A percentile compares a stretch with the other conserved stretches of the same genome.
phyloP scores from a whole-genome alignment of 2,329 filamentous ascomycete genomes.

The Penicillium janthinellum region DNA sequence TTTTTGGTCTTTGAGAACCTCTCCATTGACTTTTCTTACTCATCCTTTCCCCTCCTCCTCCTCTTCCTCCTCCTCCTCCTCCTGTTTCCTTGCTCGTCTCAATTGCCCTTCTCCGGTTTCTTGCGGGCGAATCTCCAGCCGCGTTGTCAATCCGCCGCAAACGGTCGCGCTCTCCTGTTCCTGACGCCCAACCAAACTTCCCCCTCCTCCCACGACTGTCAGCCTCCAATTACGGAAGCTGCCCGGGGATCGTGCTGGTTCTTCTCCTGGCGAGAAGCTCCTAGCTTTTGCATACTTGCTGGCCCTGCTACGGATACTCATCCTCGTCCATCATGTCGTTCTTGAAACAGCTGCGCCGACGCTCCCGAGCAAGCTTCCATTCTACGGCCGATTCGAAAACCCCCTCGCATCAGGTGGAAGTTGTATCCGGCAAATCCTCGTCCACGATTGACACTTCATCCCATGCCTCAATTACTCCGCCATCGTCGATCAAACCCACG shows the following conservation, averaged over 20 bases:
- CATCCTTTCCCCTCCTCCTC: not conserved
- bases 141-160: constrained; percentile 35
- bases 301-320: not conserved
- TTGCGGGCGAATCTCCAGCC: constrained; percentile 19
- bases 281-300: constrained; percentile 7
- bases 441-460: constrained; percentile 61
- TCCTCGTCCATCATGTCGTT: constrained; percentile 55
- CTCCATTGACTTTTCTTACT: constrained; percentile 11
- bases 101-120: constrained; percentile 7
- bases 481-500: constrained; percentile 68
- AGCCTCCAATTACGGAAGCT: constrained; percentile 14
- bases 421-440: constrained; percentile 64
- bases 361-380: constrained; percentile 73
- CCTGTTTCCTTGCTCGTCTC: constrained; percentile 2
- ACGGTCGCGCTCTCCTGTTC: constrained; percentile 34
- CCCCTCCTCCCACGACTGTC: not conserved
- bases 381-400: constrained; percentile 51
- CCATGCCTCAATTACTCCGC: constrained; percentile 70
- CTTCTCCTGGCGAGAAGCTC: constrained; percentile 17
- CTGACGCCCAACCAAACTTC: constrained; percentile 9
- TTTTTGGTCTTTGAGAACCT: not conserved
- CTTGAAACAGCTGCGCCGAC: constrained; percentile 74
- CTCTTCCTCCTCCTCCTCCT: not conserved
- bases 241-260: constrained; percentile 1
- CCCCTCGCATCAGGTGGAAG: constrained; percentile 54